These are phyloP conservation scores for Colletotrichum liriopes DNA, from an alignment of 2,329 filamentous ascomycete species.

Conservation along the genomic window DNA sequence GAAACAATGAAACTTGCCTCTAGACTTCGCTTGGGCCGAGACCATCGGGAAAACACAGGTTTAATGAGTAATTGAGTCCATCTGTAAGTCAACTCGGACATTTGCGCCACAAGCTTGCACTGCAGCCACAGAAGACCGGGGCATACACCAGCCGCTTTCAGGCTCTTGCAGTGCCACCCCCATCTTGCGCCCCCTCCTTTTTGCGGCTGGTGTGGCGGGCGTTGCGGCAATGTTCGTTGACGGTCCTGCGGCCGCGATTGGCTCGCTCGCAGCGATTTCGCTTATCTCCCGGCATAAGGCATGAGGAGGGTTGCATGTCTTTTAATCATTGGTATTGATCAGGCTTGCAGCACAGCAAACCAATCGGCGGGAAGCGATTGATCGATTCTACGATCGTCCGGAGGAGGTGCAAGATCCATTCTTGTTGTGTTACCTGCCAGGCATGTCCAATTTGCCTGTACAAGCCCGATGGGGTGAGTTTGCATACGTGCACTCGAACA, in stretches of 20 bases:
- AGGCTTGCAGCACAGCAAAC: background rate
- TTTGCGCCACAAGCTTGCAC: too few relatives aligned
- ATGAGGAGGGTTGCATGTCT: slow-evolving; percentile 1
- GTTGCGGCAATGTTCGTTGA: background rate
- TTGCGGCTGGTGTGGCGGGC: background rate
- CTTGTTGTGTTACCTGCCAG: background rate
- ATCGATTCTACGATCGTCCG: background rate
- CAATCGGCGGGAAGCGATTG: background rate
- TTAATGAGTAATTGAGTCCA: too few relatives aligned
- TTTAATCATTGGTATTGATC: slow-evolving; percentile 35
- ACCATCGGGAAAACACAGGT: too few relatives aligned
- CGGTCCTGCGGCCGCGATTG: slow-evolving; percentile 34
- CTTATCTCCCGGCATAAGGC: slow-evolving; percentile 35
- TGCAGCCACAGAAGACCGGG: too few relatives aligned
- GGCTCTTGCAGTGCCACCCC: background rate
- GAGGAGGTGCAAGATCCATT: background rate
- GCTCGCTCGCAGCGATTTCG: slow-evolving; percentile 12
- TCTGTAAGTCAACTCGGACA: too few relatives aligned
- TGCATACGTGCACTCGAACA: background rate
- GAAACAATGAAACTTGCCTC: too few relatives aligned
- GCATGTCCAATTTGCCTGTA: background rate
- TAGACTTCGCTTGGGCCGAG: too few relatives aligned
- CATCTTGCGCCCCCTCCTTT: background rate
- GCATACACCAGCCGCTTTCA: background rate
- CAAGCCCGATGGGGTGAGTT: background rate